A percentile compares a stretch with the other conserved stretches of the same genome.
phyloP scores from a whole-genome alignment of 1,284 basidiomycete species.

The Cutaneotrichosporon sp. region DNA sequence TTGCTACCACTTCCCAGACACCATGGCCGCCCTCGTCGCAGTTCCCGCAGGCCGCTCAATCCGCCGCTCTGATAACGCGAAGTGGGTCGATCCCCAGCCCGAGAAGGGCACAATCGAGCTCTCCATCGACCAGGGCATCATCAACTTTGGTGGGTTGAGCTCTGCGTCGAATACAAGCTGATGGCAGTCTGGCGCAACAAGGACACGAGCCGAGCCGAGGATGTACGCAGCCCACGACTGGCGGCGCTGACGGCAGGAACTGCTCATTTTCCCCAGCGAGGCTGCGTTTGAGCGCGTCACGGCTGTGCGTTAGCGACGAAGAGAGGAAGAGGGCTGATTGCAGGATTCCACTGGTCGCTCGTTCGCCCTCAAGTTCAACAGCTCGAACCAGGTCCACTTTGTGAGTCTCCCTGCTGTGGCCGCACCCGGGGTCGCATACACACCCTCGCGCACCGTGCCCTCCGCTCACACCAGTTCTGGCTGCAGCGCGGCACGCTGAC shows the following conservation, averaged over 20 bases:
- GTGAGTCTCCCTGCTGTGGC: constrained; percentile 24
- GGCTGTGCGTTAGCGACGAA: constrained; percentile 23
- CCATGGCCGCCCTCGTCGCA: constrained; percentile 33
- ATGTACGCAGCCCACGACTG: constrained; percentile 27
- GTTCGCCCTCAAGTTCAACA: constrained; percentile 45
- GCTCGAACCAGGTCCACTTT: constrained; percentile 45
- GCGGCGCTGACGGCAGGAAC: constrained; percentile 28
- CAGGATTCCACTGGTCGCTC: constrained; percentile 43
- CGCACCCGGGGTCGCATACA: too few species aligned
- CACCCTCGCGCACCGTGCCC: background rate
- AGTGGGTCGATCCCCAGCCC: constrained; percentile 46
- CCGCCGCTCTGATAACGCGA: constrained; percentile 33
- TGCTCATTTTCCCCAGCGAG: constrained; percentile 49
- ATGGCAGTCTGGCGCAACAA: constrained; percentile 40
- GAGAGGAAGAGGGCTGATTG: constrained; percentile 5
- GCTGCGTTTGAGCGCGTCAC: constrained; percentile 42
- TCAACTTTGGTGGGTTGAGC: constrained; percentile 35
- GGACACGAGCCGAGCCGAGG: constrained; percentile 28
- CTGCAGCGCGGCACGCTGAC: constrained; percentile 36
- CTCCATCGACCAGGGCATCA: constrained; percentile 38
- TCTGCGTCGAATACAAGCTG: background rate
- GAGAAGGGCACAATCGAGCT: constrained; percentile 45
- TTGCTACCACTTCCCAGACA: background rate
- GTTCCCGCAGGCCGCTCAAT: constrained; percentile 42
- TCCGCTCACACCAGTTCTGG: constrained; percentile 40